These are phyloP conservation scores for Citrus glauca DNA, from an alignment of 345 rosid genomes.

Conservation along the genomic window DNA sequence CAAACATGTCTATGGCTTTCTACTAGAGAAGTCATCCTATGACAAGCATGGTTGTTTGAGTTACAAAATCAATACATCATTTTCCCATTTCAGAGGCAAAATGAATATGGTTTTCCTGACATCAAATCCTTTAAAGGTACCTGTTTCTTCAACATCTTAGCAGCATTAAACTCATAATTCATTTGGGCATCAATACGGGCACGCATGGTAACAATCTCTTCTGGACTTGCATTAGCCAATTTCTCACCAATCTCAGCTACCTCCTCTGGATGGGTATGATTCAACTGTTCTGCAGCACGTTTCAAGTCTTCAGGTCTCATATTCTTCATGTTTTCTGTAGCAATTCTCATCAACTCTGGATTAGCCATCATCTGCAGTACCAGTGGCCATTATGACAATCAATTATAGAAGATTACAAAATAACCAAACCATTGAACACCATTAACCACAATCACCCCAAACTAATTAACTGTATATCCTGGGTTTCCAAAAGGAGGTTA, in stretches of 20 bases:
- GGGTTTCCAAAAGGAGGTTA: not conserved
- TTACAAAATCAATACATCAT: not conserved
- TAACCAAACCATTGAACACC: not conserved
- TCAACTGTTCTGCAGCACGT: constrained; percentile 87
- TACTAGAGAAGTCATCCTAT: not conserved
- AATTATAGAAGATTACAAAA: not conserved
- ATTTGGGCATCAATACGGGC: constrained; percentile 73
- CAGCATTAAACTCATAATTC: constrained; percentile 65
- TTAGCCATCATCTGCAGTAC: constrained; percentile 81
- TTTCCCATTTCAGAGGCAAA: not conserved
- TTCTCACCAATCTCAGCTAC: constrained; percentile 88
- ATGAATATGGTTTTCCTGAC: not conserved
- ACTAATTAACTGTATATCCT: not conserved
- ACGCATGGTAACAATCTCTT: constrained; percentile 78
- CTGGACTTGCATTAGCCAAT: constrained; percentile 84
- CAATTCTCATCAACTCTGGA: constrained; percentile 94
- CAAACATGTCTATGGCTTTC: not conserved
- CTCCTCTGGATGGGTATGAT: constrained; percentile 73
- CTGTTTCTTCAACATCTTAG: constrained; percentile 82
- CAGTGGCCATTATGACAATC: constrained; percentile 3
- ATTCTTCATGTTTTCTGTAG: constrained; percentile 89
- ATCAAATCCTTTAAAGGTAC: constrained; percentile 22
- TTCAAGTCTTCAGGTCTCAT: constrained; percentile 87
- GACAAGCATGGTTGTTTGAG: not conserved
- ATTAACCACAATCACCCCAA: not conserved